Conservation (phyloP, 257 asterid genomes). For the Jacaranda copaia region DNA sequence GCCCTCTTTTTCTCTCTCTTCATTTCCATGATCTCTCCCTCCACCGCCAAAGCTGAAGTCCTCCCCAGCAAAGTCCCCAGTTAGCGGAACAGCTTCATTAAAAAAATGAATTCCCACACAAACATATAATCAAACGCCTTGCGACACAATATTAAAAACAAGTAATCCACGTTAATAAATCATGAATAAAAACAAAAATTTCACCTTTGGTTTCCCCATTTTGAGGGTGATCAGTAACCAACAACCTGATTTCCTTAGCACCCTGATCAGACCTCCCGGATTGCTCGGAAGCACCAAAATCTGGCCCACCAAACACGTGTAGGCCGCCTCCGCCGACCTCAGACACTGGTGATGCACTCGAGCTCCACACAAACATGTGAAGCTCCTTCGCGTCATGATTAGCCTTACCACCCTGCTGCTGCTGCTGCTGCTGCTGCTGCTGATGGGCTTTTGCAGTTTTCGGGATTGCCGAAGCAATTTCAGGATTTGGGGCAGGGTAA, state of each 20-base stretch:
- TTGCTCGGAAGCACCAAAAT: conserved; percentile 62
- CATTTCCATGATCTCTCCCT: conserved; percentile 67
- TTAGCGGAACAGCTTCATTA: conserved; percentile 60
- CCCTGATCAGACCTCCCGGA: conserved; percentile 83
- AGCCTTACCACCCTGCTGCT: conserved; percentile 47
- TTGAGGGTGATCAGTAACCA: conserved; percentile 80
- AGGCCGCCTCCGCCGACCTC: conserved; percentile 59
- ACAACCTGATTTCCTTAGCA: conserved; percentile 88
- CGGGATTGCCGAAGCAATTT: conserved; percentile 63
- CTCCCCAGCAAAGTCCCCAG: conserved; percentile 68
- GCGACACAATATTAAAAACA: not conserved
- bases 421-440: conserved; percentile 1
- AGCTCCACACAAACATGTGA: conserved; percentile 98
- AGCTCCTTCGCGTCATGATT: conserved; percentile 86
- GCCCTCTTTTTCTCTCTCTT: conserved; percentile 62
- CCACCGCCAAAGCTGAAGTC: conserved; percentile 79
- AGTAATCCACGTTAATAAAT: not conserved
- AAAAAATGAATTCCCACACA: conserved; percentile 12
- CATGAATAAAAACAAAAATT: not conserved
- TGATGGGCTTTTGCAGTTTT: conserved; percentile 48
- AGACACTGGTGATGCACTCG: conserved; percentile 92
- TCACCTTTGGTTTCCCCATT: conserved; percentile 85
- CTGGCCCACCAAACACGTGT: conserved; percentile 59
- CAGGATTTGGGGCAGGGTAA: conserved; percentile 95
- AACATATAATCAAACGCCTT: conserved; percentile 37